A percentile compares a stretch with the other conserved stretches of the same genome.
These are phyloP conservation scores for Trichodelitschia bisporula DNA, from an alignment of 495 filamentous ascomycete genomes.

Conservation along the genomic window DNA sequence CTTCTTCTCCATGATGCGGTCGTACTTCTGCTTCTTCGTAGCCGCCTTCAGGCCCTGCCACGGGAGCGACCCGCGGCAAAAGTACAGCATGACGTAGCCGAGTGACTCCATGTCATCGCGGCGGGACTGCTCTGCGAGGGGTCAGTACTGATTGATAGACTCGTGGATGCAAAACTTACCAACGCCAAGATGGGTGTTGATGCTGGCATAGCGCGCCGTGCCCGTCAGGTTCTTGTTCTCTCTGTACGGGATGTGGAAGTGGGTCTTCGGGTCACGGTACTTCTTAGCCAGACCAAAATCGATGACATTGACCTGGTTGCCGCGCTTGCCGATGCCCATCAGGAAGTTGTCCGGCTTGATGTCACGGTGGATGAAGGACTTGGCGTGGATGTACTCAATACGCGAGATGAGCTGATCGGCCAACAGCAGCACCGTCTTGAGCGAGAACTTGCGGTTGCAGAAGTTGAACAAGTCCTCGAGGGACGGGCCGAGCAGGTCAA, in stretches of 20 bases:
- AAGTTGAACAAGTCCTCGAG: conserved; percentile 99
- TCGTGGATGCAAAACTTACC: conserved; percentile 23
- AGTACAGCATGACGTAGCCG: conserved; percentile 99
- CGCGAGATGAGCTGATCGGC: conserved; percentile 98
- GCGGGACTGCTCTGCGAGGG: conserved; percentile 64
- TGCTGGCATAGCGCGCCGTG: conserved; percentile 95
- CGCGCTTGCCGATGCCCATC: conserved; percentile 99
- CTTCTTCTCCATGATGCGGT: conserved; percentile 99
- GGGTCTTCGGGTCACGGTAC: conserved; percentile 98
- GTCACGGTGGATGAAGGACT: conserved; percentile 99
- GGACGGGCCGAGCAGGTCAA: conserved; percentile 90
- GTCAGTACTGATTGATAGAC: conserved; percentile 11
- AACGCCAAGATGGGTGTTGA: conserved; percentile 97
- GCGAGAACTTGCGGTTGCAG: conserved; percentile 98
- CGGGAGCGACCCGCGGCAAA: conserved; percentile 95
- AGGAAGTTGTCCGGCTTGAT: conserved; percentile 99
- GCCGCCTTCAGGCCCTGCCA: conserved; percentile 99
- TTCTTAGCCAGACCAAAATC: conserved; percentile 99
- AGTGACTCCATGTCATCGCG: conserved; percentile 99
- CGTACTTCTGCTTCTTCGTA: conserved; percentile 99
- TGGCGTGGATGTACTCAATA: conserved; percentile 99
- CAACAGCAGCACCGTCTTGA: conserved; percentile 96
- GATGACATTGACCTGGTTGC: conserved; percentile 99
- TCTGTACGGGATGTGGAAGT: conserved; percentile 98
- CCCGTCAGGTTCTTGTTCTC: conserved; percentile 99